Conservation (phyloP, 1,284 basidiomycete genomes). For the Ustilago cynodontis region DNA sequence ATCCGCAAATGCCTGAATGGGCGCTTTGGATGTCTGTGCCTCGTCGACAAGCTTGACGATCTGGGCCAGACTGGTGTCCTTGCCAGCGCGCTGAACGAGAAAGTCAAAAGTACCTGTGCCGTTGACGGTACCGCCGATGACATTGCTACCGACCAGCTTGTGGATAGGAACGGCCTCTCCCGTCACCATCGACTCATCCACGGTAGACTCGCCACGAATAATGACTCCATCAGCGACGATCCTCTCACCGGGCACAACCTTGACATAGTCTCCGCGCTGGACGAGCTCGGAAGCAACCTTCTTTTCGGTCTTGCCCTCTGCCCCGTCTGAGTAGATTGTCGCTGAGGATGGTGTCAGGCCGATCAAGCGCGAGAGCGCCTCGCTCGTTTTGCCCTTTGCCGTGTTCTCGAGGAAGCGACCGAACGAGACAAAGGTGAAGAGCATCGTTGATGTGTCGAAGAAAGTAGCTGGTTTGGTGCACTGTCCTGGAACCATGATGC, state of each 20-base stretch:
- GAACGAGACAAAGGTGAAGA: conserved; percentile 95
- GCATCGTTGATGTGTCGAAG: conserved; percentile 99
- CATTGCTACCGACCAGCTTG: conserved; percentile 83
- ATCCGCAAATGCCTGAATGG: conserved; percentile 97
- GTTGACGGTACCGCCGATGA: conserved; percentile 98
- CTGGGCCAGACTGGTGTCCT: conserved; percentile 94
- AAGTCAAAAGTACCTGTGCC: conserved; percentile 95
- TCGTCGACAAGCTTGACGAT: conserved; percentile 98
- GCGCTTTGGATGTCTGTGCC: conserved; percentile 96
- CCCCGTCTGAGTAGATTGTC: conserved; percentile 82
- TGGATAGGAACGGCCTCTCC: conserved; percentile 92
- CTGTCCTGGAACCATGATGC: conserved; percentile 63
- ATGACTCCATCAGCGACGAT: conserved; percentile 95
- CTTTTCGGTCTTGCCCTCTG: conserved; percentile 79
- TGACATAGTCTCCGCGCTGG: conserved; percentile 91
- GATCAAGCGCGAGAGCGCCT: conserved; percentile 95
- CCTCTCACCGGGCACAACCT: conserved; percentile 95
- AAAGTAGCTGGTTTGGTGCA: conserved; percentile 87
- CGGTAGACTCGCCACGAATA: conserved; percentile 82
- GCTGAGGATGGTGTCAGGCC: conserved; percentile 93
- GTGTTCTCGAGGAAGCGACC: conserved; percentile 95
- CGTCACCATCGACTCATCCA: conserved; percentile 97
- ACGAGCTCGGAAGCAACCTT: conserved; percentile 93
- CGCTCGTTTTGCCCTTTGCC: conserved; percentile 96
- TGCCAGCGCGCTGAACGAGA: conserved; percentile 91